Conservation (phyloP, 1,284 basidiomycete genomes). For the Cryptococcus sp. region DNA sequence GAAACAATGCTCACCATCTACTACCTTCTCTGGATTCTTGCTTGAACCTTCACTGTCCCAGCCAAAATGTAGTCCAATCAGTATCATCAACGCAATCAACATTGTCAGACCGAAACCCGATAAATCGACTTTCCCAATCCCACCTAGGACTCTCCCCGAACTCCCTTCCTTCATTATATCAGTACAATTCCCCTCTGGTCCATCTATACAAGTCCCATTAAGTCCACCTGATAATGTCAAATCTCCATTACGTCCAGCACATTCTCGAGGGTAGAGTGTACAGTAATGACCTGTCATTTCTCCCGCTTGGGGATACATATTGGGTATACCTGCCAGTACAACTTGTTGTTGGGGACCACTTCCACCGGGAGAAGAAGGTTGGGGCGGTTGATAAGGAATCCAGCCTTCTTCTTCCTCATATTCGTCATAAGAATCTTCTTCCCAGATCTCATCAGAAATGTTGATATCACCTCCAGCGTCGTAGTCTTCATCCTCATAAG, state of each 20-base stretch:
- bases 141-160: not conserved
- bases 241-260: not conserved
- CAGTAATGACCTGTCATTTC: constrained; percentile 1
- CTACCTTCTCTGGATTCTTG: not conserved
- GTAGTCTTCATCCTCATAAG: not conserved
- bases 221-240: not conserved
- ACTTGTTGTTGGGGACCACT: constrained; percentile 1
- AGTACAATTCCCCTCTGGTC: not conserved
- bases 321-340: not conserved
- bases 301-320: not conserved
- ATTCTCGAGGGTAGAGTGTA: not conserved
- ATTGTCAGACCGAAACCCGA: not conserved
- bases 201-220: not conserved
- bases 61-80: constrained; percentile 1
- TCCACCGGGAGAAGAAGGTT: not conserved
- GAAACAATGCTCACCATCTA: not conserved
- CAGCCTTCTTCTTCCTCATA: not conserved
- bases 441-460: not conserved
- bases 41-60: not conserved
- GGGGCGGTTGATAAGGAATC: constrained; percentile 1
- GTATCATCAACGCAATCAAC: not conserved
- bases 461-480: not conserved
- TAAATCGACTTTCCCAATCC: not conserved
- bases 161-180: not conserved
- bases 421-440: not conserved